phyloP scores from a whole-genome alignment of 345 rosid genomes.

The Arabis alpina region DNA sequence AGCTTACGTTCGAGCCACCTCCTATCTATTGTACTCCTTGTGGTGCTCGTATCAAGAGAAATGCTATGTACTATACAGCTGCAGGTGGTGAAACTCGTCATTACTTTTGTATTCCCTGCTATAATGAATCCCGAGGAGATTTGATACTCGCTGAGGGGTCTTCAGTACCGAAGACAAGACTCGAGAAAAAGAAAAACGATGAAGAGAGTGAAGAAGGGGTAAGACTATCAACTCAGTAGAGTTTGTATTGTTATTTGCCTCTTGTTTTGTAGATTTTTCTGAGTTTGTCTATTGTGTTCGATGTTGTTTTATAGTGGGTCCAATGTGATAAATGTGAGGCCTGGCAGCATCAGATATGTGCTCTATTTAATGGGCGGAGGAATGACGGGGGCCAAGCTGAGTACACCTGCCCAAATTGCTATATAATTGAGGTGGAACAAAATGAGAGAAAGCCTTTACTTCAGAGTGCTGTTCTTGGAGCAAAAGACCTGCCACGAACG shows the following conservation, averaged over 20 bases:
- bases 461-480: constrained; percentile 98
- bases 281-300: constrained; percentile 22
- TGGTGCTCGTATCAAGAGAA: constrained; percentile 97
- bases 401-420: constrained; percentile 99
- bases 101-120: constrained; percentile 93
- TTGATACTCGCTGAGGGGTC: constrained; percentile 72
- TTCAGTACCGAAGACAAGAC: constrained; percentile 65
- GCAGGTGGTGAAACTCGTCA: constrained; percentile 92
- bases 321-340: constrained; percentile 99
- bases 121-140: constrained; percentile 96
- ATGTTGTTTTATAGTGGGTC: constrained; percentile 80
- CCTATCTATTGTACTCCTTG: constrained; percentile 95
- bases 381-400: constrained; percentile 99
- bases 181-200: constrained; percentile 97
- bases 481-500: constrained; percentile 93
- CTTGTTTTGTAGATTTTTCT: constrained; percentile 31
- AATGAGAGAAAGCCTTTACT: constrained; percentile 94
- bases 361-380: constrained; percentile 95
- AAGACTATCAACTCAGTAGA: constrained; percentile 30
- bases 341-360: constrained; percentile 99
- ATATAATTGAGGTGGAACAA: constrained; percentile 79
- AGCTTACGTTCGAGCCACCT: constrained; percentile 98
- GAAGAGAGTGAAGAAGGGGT: constrained; percentile 99
- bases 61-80: constrained; percentile 92
- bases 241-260: constrained; percentile 4